Evolutionary conservation across 768 basidiomycete species (phyloP).

Genomic region (Termitomyces sp.): DNA sequence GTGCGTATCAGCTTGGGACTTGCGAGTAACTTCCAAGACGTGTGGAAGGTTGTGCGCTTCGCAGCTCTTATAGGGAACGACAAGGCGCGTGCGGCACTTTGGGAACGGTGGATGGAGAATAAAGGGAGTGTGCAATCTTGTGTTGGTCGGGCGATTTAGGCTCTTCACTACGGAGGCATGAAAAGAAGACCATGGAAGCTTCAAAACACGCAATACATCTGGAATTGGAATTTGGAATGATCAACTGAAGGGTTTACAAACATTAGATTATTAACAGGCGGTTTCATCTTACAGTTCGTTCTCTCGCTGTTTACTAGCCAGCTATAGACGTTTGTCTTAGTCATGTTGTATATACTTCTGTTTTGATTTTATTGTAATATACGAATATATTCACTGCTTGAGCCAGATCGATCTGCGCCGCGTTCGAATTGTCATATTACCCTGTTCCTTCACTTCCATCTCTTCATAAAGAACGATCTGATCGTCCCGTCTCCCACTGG

Average conservation of each 20-base stretch:
- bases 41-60: constrained; percentile 51
- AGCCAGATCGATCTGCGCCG: not conserved
- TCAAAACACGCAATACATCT: not conserved
- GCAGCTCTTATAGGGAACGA: constrained; percentile 38
- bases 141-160: constrained; percentile 19
- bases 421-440: no score
- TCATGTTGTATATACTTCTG: constrained; percentile 7
- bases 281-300: not conserved
- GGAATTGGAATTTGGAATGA: constrained; percentile 2
- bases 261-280: not conserved
- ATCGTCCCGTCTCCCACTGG: no score
- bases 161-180: not conserved
- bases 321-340: not conserved
- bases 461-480: no score
- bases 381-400: not conserved
- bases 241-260: not conserved
- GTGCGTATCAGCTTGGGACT: constrained; percentile 75
- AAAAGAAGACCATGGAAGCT: not conserved
- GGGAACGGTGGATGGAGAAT: constrained; percentile 32
- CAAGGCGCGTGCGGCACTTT: constrained; percentile 28
- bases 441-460: no score
- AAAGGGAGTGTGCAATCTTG: not conserved
- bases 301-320: not conserved
- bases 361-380: constrained; percentile 15
- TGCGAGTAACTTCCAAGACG: constrained; percentile 73